Evolutionary conservation across 495 filamentous ascomycete species (phyloP).

Genomic region (Xylaria curta): DNA sequence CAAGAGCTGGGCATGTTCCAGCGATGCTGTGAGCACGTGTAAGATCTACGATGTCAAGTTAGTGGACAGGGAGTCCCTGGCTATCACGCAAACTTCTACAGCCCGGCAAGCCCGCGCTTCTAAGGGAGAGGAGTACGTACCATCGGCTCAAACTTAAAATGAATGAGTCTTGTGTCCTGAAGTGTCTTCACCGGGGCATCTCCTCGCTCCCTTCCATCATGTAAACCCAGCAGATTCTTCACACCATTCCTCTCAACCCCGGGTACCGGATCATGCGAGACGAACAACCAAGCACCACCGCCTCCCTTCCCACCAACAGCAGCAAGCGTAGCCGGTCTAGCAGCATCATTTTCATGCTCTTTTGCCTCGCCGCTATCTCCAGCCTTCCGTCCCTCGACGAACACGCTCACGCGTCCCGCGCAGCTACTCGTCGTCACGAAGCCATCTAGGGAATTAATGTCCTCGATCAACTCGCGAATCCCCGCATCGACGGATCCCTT

Average conservation of each 20-base stretch:
- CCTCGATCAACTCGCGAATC: constrained; percentile 74
- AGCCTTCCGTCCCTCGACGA: constrained; percentile 75
- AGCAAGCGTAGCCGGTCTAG: constrained; percentile 43
- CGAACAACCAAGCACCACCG: constrained; percentile 83
- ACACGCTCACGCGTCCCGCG: constrained; percentile 82
- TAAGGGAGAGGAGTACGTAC: constrained; percentile 52
- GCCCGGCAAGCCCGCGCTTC: not conserved
- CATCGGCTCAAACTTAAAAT: constrained; percentile 95
- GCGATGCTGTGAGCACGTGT: constrained; percentile 78
- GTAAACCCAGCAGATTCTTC: constrained; percentile 26
- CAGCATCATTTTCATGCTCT: constrained; percentile 19
- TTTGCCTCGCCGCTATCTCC: constrained; percentile 12
- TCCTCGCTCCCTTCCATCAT: not conserved
- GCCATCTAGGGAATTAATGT: constrained; percentile 74
- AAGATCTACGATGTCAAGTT: constrained; percentile 68
- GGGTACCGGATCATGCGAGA: constrained; percentile 77
- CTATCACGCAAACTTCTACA: not conserved
- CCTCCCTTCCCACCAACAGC: constrained; percentile 79
- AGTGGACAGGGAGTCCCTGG: not conserved
- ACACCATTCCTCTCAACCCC: constrained; percentile 32
- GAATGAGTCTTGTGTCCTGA: constrained; percentile 65
- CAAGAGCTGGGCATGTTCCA: constrained; percentile 71
- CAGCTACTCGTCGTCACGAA: constrained; percentile 93
- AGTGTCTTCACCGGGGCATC: constrained; percentile 23
- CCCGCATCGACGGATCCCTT: constrained; percentile 83